Conservation (phyloP, 805 yeast species). For the Pichia ethanolica region DNA sequence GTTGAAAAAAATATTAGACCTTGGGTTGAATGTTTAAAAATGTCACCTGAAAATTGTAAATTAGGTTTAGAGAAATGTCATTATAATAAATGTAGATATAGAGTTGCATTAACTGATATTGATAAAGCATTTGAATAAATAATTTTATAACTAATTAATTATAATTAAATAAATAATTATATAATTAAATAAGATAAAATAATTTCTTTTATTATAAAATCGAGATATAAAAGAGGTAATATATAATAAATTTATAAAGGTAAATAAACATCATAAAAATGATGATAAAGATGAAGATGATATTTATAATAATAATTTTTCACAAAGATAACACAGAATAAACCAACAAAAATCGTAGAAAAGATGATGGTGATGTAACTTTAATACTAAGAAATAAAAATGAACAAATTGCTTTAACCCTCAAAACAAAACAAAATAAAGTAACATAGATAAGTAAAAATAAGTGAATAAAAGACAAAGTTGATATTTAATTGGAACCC, state of each 20-base stretch:
- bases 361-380: no score
- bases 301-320: no score
- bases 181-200: neutral
- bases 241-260: neutral
- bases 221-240: no score
- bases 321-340: neutral
- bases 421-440: no score
- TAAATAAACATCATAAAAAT: neutral
- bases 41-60: slow-evolving; percentile 44
- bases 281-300: neutral
- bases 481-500: no score
- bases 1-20: slow-evolving; percentile 50
- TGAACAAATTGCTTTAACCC: no score
- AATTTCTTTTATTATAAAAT: no score
- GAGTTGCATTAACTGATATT: slow-evolving; percentile 54
- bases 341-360: neutral
- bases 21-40: slow-evolving; percentile 55
- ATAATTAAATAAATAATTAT: no score
- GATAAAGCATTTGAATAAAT: slow-evolving; percentile 34
- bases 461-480: neutral
- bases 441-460: neutral
- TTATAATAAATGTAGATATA: slow-evolving; percentile 51
- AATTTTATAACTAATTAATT: no score
- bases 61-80: slow-evolving; percentile 49
- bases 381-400: neutral